Evolutionary conservation across 805 yeast species (phyloP), one percentile per base, ranked within the genome.

Genomic region (Candida parachauliodes): DNA sequence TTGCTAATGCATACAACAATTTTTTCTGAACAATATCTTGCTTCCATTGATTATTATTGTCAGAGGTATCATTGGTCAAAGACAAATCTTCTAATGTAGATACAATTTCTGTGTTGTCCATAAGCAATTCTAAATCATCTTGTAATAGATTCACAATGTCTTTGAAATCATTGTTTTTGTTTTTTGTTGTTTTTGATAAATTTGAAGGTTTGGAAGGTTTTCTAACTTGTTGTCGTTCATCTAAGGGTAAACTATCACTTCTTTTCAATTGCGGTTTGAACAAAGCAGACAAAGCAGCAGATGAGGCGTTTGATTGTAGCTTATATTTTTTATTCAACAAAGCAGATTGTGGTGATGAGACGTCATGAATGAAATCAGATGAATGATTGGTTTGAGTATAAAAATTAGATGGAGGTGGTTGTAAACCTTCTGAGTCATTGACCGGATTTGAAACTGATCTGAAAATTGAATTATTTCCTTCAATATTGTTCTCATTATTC

Each of bases 1-100:
- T 77, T 1, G 88, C 82, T 39, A 81, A 65, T 1, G 87, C 85
- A 52, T 77, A 74, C 10, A 81, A 52, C 4, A 81, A 55, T 46
- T 69, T 72, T 2, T 68, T 65, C 42, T 70, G 68, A 17, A 77
- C 52, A 8, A 59, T 45, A 27, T 65, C 63, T 18, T 68, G 66
- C 43, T 73, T 71, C 14, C 64, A 44, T 19, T 57, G 45, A 24
- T 46, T 50, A 2, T 44, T 43, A n/a, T n/a, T n/a, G n/a, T n/a
- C n/a, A n/a, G n/a, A n/a, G n/a, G n/a, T n/a, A 23, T 50, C 65
- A 11, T 73, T 65, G 2, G 76, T 55, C 3, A 79, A 57, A 1
- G 84, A 74, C 22, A 81, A 55, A 43, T 77, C 75, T 42, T 79
- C 83, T 22, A 81, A 56, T n/a, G 74, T 72, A 18, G 75, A 62